A percentile compares a stretch with the other conserved stretches of the same genome.
Conservation (phyloP, 2,329 filamentous ascomycete species). For the Lachnellula hyalina region DNA sequence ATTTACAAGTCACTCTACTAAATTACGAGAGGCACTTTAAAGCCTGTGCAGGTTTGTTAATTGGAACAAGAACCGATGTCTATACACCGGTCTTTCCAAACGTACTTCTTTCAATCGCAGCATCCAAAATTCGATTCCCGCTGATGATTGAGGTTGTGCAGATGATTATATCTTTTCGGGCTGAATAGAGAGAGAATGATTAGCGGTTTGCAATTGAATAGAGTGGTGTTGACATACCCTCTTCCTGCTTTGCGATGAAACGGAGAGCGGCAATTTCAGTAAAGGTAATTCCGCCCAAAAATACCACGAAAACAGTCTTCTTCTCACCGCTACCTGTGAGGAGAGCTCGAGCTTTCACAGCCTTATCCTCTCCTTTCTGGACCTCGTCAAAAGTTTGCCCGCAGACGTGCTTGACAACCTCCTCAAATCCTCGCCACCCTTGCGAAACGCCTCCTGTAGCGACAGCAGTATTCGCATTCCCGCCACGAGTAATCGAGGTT, state of each 20-base stretch:
- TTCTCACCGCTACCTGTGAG: conserved; percentile 68
- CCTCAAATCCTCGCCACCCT: conserved; percentile 92
- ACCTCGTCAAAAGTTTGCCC: conserved; percentile 88
- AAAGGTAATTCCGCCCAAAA: conserved; percentile 93
- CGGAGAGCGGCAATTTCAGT: conserved; percentile 91
- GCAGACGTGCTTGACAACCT: conserved; percentile 78
- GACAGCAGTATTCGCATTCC: conserved; percentile 40
- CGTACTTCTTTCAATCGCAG: conserved; percentile 63
- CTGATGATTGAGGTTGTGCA: conserved; percentile 89
- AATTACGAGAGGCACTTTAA: conserved; percentile 37
- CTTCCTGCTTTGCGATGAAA: conserved; percentile 81
- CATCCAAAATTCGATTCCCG: conserved; percentile 83
- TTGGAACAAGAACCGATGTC: background rate
- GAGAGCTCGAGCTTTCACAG: conserved; percentile 77
- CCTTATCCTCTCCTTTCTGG: conserved; percentile 90
- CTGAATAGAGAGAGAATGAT: conserved; percentile 34
- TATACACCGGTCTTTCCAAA: conserved; percentile 24
- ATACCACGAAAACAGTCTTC: conserved; percentile 94
- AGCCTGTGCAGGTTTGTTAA: conserved; percentile 18
- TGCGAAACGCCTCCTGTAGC: conserved; percentile 57
- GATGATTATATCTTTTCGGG: conserved; percentile 77
- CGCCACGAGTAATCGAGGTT: conserved; percentile 62
- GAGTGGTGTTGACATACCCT: conserved; percentile 41
- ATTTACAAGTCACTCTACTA: background rate
- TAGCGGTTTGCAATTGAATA: conserved; percentile 1